phyloP scores from a whole-genome alignment of 805 yeast species.

The Metschnikowia lunata region DNA sequence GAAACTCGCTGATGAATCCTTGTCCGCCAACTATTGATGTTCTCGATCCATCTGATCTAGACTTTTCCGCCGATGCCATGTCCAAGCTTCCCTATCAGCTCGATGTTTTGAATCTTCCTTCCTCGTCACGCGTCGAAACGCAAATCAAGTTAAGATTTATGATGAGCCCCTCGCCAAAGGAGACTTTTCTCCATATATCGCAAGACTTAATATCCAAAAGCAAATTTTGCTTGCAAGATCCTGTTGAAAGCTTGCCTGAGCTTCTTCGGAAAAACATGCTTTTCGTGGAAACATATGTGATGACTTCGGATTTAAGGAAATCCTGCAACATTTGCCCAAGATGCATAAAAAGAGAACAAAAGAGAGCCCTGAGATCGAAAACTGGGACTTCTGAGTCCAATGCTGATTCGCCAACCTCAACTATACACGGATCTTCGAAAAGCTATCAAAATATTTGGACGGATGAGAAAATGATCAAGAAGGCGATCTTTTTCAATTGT shows the following conservation, averaged over 20 bases:
- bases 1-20: conserved; percentile 38
- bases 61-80: conserved; percentile 35
- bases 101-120: conserved; percentile 61
- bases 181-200: conserved; percentile 72
- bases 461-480: conserved; percentile 65
- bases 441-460: conserved; percentile 69
- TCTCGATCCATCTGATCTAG: conserved; percentile 32
- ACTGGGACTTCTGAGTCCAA: conserved; percentile 23
- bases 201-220: conserved; percentile 85
- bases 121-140: conserved; percentile 88
- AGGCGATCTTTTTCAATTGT: conserved; percentile 88
- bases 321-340: conserved; percentile 77
- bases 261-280: conserved; percentile 49
- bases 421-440: conserved; percentile 25
- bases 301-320: conserved; percentile 46
- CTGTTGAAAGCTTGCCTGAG: conserved; percentile 40
- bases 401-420: conserved; percentile 11
- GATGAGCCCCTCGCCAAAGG: conserved; percentile 73
- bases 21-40: conserved; percentile 30
- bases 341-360: conserved; percentile 89
- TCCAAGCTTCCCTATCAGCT: conserved; percentile 45
- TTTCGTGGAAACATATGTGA: conserved; percentile 75
- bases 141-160: conserved; percentile 76
- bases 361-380: conserved; percentile 90
- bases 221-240: conserved; percentile 62